Conservation (phyloP, 148 eudicot genomes). For the Arbutus unedo region DNA sequence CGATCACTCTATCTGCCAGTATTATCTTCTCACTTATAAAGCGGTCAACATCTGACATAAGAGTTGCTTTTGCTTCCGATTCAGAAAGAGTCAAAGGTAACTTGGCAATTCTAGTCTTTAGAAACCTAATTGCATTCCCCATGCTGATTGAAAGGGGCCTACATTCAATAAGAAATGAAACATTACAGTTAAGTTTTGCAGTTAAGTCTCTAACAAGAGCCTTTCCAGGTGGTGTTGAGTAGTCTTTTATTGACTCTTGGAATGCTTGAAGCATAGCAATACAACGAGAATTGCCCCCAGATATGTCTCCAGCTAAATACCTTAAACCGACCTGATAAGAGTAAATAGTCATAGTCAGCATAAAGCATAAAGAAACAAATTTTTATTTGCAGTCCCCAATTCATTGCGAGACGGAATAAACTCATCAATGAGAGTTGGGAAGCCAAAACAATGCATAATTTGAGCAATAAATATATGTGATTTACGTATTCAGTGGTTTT, state of each 20-base stretch:
- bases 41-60: conserved; percentile 67
- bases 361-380: background rate
- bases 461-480: background rate
- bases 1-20: conserved; percentile 87
- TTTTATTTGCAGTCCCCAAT: background rate
- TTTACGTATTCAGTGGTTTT: conserved; percentile 3
- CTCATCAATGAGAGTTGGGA: background rate
- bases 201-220: conserved; percentile 78
- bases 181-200: conserved; percentile 69
- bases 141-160: conserved; percentile 98
- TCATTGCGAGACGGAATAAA: background rate
- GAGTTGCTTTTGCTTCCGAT: conserved; percentile 82
- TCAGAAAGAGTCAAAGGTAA: conserved; percentile 69
- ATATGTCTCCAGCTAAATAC: conserved; percentile 83
- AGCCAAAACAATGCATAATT: background rate
- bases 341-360: conserved; percentile 8
- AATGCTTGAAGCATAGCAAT: conserved; percentile 99
- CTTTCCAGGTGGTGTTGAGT: conserved; percentile 81
- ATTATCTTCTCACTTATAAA: conserved; percentile 84
- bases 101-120: conserved; percentile 71
- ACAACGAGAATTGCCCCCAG: conserved; percentile 94
- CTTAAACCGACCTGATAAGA: conserved; percentile 80
- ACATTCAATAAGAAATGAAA: conserved; percentile 92
- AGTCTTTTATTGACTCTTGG: conserved; percentile 80
- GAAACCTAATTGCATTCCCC: conserved; percentile 94